These are phyloP conservation scores for Populus alba DNA, from an alignment of 345 rosid species.

Conservation along the genomic window DNA sequence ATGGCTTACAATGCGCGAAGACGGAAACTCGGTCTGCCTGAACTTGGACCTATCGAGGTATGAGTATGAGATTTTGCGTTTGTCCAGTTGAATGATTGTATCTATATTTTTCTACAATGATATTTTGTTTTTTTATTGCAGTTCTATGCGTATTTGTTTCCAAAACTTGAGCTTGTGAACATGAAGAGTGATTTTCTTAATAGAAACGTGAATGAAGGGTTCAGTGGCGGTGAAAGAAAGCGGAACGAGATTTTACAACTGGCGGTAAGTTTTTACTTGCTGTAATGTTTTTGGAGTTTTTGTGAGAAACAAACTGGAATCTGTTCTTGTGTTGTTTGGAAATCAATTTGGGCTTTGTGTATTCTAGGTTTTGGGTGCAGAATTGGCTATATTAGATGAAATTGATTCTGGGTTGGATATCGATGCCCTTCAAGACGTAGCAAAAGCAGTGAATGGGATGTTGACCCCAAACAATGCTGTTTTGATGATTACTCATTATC, in stretches of 20 bases:
- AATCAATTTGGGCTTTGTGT: background rate
- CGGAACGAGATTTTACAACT: constrained; percentile 94
- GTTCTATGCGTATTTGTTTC: constrained; percentile 71
- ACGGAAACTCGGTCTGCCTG: constrained; percentile 69
- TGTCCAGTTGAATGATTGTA: background rate
- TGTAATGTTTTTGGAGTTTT: background rate
- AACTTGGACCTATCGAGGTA: constrained; percentile 91
- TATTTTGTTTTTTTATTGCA: constrained; percentile 40
- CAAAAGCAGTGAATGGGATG: constrained; percentile 85
- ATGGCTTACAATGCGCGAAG: constrained; percentile 95
- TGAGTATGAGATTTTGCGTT: background rate
- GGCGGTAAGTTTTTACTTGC: constrained; percentile 46
- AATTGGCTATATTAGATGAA: constrained; percentile 86
- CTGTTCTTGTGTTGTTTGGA: background rate
- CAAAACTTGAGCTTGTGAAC: constrained; percentile 80
- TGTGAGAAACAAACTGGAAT: background rate
- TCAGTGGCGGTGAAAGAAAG: constrained; percentile 97
- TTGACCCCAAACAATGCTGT: constrained; percentile 81
- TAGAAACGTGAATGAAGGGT: constrained; percentile 98
- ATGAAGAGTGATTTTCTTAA: constrained; percentile 89
- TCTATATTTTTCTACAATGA: background rate
- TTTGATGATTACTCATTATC: constrained; percentile 91
- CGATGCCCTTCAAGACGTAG: constrained; percentile 92
- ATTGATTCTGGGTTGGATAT: constrained; percentile 96
- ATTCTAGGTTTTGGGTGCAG: constrained; percentile 81